Evolutionary conservation across 129 eudicot genomes (phyloP), one percentile per base, ranked within the genome.

Genomic region (Cynara cardunculus): DNA sequence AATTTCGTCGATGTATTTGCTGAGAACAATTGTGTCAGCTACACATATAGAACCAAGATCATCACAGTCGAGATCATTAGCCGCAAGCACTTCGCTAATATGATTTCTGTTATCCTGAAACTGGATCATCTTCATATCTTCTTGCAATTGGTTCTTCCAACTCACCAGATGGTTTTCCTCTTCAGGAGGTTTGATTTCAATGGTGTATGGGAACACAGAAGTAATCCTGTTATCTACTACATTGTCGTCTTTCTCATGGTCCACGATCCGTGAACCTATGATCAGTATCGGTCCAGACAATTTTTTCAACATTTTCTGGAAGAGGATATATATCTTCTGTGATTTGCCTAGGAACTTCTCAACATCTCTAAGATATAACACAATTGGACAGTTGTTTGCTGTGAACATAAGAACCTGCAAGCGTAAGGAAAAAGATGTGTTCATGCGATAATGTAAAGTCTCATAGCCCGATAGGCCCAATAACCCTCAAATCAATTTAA

Each of bases 61-160:
- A 84, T 95, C 97, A 78, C 97, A 95, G 10, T 90, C 97, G 44
- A 95, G 87, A 83, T 95, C 99, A 85, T 90, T 95, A 56, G 94
- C 93, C 8, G 94, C 88, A 73, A 95, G 97, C 82, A 95, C 97
- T 86, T 95, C 97, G n/a, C 69, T 81, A n/a, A 95, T 89, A 79
- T 95, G 99, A 82, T 95, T 95, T 86, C 87, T 89, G 74, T 88
- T 95, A 74, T 95, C 99, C 71, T 95, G 97, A 83, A 82, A 88
- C 81, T 90, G 97, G 25, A 95, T 90, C 99, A 90, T 92, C 88
- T 89, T 92, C 99, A 90, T 95, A 80, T 92, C 99, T 81, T 95
- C 93, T 87, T 92, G 97, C 71, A 95, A 86, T 79, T 88, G 97
- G 80, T 88, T 76, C 79, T 90, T 92, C 99, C 99, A 92, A 83